Conservation (phyloP, 805 yeast species). For the Wickerhamomyces subpelliculosus region DNA sequence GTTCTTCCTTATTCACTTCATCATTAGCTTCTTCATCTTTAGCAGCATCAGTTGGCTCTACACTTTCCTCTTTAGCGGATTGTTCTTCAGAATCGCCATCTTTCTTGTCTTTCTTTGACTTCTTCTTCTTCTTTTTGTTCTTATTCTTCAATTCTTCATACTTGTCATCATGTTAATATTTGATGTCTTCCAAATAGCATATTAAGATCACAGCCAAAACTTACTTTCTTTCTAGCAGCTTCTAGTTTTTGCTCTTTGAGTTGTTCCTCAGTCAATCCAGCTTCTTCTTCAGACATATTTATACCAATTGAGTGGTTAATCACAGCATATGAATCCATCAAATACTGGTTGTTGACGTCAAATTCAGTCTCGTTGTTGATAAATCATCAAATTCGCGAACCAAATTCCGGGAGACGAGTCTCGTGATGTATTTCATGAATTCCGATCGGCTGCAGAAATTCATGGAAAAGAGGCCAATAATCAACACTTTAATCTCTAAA, state of each 20-base stretch:
- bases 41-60: constrained; percentile 5
- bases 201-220: constrained; percentile 8
- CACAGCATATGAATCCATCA: too few species aligned
- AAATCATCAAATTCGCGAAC: too few species aligned
- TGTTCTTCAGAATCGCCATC: constrained; percentile 9
- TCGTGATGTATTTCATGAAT: too few species aligned
- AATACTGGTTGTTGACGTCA: neutral
- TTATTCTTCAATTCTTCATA: constrained; percentile 63
- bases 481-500: too few species aligned
- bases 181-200: neutral
- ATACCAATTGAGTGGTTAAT: too few species aligned
- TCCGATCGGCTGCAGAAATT: too few species aligned
- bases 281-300: constrained; percentile 9
- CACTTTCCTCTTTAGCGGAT: constrained; percentile 5
- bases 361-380: neutral
- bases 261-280: constrained; percentile 27
- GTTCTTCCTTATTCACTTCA: constrained; percentile 5
- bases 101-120: constrained; percentile 25
- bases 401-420: too few species aligned
- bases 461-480: too few species aligned
- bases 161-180: constrained; percentile 13
- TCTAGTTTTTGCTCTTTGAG: constrained; percentile 57
- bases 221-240: constrained; percentile 62
- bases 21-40: constrained; percentile 10
- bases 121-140: constrained; percentile 40